phyloP scores from a whole-genome alignment of 2,329 filamentous ascomycete species.

The Fusarium lateritium region DNA sequence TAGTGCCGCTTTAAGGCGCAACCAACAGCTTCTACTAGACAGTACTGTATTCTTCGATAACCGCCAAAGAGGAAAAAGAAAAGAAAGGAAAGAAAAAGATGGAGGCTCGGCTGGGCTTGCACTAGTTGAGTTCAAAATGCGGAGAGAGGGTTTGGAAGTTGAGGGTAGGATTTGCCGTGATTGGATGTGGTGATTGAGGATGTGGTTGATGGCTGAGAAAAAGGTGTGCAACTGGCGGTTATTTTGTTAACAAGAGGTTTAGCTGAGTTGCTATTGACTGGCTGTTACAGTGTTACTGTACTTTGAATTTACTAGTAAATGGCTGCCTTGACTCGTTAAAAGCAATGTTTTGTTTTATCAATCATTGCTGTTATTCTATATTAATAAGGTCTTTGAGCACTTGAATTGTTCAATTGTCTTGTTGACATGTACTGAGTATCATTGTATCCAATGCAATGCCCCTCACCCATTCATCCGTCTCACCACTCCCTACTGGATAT shows the following conservation, averaged over 20 bases:
- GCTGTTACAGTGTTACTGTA: no score
- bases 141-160: constrained; percentile 15
- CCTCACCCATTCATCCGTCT: constrained; percentile 1
- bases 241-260: constrained; percentile 14
- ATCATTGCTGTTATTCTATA: background rate
- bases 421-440: no score
- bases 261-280: background rate
- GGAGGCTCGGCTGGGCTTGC: constrained; percentile 33
- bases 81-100: background rate
- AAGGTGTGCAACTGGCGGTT: constrained; percentile 23
- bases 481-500: background rate
- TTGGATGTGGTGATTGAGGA: constrained; percentile 26
- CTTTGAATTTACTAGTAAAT: no score
- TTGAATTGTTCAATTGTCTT: background rate
- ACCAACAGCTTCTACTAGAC: background rate
- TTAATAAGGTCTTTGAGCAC: background rate
- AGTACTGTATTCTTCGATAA: background rate
- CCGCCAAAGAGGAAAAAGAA: background rate
- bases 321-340: background rate
- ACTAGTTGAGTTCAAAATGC: constrained; percentile 20
- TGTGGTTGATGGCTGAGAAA: constrained; percentile 15
- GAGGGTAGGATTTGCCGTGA: constrained; percentile 24
- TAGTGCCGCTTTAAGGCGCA: constrained; percentile 38
- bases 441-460: no score
- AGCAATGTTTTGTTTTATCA: background rate